Base-by-base conservation (phyloP, 2,329 filamentous ascomycete genomes). In the Fusarium xyrophilum region DNA sequence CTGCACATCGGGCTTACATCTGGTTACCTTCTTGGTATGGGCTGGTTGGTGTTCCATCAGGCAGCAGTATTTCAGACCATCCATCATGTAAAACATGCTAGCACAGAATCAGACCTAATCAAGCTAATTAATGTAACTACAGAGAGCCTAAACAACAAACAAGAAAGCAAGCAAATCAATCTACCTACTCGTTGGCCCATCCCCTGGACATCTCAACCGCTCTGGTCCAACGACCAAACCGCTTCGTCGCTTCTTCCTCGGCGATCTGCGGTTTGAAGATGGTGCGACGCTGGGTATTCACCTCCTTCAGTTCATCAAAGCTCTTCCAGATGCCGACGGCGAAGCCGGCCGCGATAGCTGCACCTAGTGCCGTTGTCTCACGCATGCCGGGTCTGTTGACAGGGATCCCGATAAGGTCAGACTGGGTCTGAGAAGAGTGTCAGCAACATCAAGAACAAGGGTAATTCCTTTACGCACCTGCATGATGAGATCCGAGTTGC, bases 281-380 rank as follows among this genome's bases (percentile, higher is more conserved):
- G 64, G 88, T 91, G 52, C 87, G 84, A 59, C 90, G 91, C 65
- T 89, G 85, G 35, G 83, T 86, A 76, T 93, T 93, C 77, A 93
- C 88, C 56, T 89, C 82, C 76, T 88, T 88, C 47, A 94, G 80
- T 73, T 93, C 91, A 48, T 88, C 86, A 67, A 93, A 91, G 66
- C 87, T 85, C 74, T 90, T 88, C 91, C 91, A 95, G 14, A 93
- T 84, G 48, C 85, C 88, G 9, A 90, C 86, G 6, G 91, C 92
- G 69, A 94, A 88, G n/a, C 90, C 92, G 25, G 92, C 92, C 10
- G 92, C 92, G 65, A 95, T 93, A 43, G 92, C 92, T 32, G 92
- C 91, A 33, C 92, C 92, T 6, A 95, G 84, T 2, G 92, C 90
- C 6, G 92, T 96, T 5, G 92, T 94, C 80, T 96, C 92, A 67